Base-by-base conservation (phyloP, 331 rosid species). In the Dryas integrifolia region DNA sequence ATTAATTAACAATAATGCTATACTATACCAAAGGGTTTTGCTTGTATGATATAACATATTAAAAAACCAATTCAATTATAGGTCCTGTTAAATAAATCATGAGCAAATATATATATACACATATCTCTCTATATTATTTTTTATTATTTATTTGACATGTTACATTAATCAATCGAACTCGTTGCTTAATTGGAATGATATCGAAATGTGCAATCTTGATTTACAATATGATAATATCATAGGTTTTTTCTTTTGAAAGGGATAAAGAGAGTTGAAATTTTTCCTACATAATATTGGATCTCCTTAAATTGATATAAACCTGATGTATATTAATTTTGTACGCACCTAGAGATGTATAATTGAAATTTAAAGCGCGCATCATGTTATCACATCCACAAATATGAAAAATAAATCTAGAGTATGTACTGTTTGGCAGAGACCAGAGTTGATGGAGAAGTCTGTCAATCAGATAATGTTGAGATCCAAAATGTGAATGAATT, bases 361-460 rank as follows among this genome's bases (percentile, higher is more conserved):
- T 35, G 11, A 26, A 43, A 70, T n/a, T 72, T 60, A 50, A 21
- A 44, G 58, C 24, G 24, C 24, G 24, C 67, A 70, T 9, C 12
- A 53, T 26, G 64, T 62, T 16, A 35, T 59, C 53, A 18, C 62
- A 65, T 47, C 77, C 67, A 65, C 67, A 72, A 7, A 57, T 14
- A 40, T 4, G 18, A 52, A 68, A 38, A 48, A 47, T 5, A 9
- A 50, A 58, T 4, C 49, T 15, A 18, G 11, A 49, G 24, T 48
- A 13, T 26, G 13, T 14, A 2, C 71, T 9, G 56, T 39, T 8
- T 21, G 9, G 18, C 21, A 45, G 16, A 45, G 11, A 64, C 35
- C 16, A 30, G 16, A 45, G 11, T 72, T 45, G 35, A 30, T 46
- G n/a, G 46, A 26, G 59, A 49, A n/a, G 21, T 11, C 9, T 26